Evolutionary conservation across 345 rosid species (phyloP).

Genomic region (Eucalyptus sp.): DNA sequence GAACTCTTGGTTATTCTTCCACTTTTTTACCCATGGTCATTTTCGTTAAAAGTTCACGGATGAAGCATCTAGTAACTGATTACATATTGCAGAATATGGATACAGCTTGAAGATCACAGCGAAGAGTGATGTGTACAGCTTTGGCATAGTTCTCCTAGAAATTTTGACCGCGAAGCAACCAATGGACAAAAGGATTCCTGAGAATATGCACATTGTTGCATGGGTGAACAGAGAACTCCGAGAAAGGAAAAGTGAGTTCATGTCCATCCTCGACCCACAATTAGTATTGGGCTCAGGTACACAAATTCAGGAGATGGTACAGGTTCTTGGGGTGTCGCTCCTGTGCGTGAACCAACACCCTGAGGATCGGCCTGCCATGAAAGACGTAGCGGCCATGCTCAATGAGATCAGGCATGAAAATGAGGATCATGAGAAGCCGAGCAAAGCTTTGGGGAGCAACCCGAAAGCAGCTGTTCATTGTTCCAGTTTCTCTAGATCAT

Average conservation of each 20-base stretch:
- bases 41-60: neutral
- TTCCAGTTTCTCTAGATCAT: slow-evolving; percentile 57
- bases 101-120: slow-evolving; percentile 61
- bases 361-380: slow-evolving; percentile 61
- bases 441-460: slow-evolving; percentile 5
- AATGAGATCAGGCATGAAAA: slow-evolving; percentile 43
- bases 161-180: slow-evolving; percentile 54
- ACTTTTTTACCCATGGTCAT: neutral
- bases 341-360: slow-evolving; percentile 48
- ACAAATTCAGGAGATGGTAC: slow-evolving; percentile 60
- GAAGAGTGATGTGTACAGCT: slow-evolving; percentile 71
- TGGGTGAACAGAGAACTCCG: slow-evolving; percentile 49
- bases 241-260: slow-evolving; percentile 30
- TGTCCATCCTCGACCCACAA: slow-evolving; percentile 40
- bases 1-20: neutral
- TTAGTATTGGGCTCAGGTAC: slow-evolving; percentile 34
- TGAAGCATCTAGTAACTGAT: neutral
- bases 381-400: slow-evolving; percentile 57
- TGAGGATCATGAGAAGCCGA: slow-evolving; percentile 33
- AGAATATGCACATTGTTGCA: slow-evolving; percentile 38
- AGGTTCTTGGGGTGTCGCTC: slow-evolving; percentile 56
- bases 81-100: slow-evolving; percentile 42
- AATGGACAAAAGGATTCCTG: slow-evolving; percentile 32
- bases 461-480: slow-evolving; percentile 31
- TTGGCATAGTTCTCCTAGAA: slow-evolving; percentile 57